Base-by-base conservation (phyloP, 1,284 basidiomycete genomes). In the Microbotryum scabiosae region DNA sequence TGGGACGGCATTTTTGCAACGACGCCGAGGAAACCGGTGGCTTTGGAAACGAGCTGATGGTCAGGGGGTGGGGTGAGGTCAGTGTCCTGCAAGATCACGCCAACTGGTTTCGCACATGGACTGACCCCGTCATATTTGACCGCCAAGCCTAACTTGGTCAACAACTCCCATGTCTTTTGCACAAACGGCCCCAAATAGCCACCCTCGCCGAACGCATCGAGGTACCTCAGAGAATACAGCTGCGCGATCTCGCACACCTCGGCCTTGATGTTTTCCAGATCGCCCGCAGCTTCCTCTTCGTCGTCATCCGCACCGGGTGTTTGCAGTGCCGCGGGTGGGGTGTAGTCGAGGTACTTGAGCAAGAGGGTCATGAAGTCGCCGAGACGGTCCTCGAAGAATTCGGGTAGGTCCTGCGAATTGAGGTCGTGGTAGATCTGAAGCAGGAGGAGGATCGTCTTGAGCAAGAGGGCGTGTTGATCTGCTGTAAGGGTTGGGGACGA, bases 371-470 rank as follows among this genome's bases (percentile, higher is more conserved):
- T 93, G 74, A 92, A 93, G 63, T 86, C 82, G 10, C 81, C 78
- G 65, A 96, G 84, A 49, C 85, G 80, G 73, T 98, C 94, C 73
- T 99, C 94, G 70, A 99, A 86, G 66, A 85, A 86, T 10, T 92
- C 92, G 6, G 94, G 93, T 25, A 98, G 79, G 75, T 99, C 94
- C 69, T 98, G 96, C 67, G 88, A 90, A 1, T 88, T 90, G 61
- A 98, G 83, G 75, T 98, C 96, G 71, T 94, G 87, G 78, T 87
- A 98, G 36, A 97, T 82, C 56, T 94, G 89, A 20, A 90, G 80
- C 5, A 96, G 80, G 6, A 89, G 79, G 16, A 86, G 81, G 78
- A 92, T 84, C 0, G 82, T 82, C 70, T 88, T 86, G 0, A 87
- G 84, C 20, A 90, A 76, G 52, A 74, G 76, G 56, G 72, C 75